Conservation (phyloP, 495 filamentous ascomycete species). For the Saxophila tyrrhenica region DNA sequence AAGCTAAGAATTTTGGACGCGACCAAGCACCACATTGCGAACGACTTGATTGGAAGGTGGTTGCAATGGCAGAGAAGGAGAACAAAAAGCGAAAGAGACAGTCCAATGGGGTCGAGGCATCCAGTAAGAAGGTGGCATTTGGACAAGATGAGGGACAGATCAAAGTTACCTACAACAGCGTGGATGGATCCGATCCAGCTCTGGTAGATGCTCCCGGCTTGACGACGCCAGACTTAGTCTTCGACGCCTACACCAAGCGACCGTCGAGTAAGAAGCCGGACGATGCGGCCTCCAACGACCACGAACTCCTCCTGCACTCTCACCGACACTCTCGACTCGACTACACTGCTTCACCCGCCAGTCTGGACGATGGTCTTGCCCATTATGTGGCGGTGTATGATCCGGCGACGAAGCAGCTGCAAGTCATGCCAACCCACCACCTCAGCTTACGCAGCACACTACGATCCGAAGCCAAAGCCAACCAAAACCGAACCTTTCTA, state of each 20-base stretch:
- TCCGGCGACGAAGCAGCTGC: slow-evolving; percentile 55
- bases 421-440: slow-evolving; percentile 65
- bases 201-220: slow-evolving; percentile 11
- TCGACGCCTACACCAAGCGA: slow-evolving; percentile 11
- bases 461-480: slow-evolving; percentile 29
- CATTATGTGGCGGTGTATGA: slow-evolving; percentile 86
- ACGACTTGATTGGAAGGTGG: neutral
- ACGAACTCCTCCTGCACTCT: slow-evolving; percentile 69
- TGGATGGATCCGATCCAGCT: slow-evolving; percentile 2
- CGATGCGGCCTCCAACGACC: slow-evolving; percentile 22
- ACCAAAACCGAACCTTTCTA: slow-evolving; percentile 33
- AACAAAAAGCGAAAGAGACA: slow-evolving; percentile 15
- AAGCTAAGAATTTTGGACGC: too few relatives aligned
- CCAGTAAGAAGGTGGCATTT: slow-evolving; percentile 7
- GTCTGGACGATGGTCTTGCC: slow-evolving; percentile 53
- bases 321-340: slow-evolving; percentile 66
- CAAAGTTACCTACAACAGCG: slow-evolving; percentile 3
- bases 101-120: slow-evolving; percentile 4
- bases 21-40: too few relatives aligned
- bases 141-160: neutral
- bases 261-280: slow-evolving; percentile 16
- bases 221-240: slow-evolving; percentile 4
- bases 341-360: slow-evolving; percentile 39
- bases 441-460: slow-evolving; percentile 45
- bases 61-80: neutral